These are phyloP conservation scores for Fulvia fulva DNA, from an alignment of 2,329 filamentous ascomycete genomes.

Conservation along the genomic window DNA sequence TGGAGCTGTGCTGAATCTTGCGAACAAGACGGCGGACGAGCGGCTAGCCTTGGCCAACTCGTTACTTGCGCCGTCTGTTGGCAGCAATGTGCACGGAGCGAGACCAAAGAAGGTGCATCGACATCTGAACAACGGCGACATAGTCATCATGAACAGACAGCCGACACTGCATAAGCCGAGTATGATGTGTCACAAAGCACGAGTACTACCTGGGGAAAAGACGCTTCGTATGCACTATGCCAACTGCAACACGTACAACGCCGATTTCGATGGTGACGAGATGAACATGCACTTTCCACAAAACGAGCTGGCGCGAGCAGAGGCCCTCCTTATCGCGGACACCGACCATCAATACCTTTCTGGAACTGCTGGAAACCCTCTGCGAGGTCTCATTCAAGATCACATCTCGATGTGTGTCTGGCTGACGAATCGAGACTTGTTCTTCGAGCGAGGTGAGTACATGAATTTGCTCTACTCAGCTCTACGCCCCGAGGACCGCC, in stretches of 20 bases:
- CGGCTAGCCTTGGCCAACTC: conserved; percentile 87
- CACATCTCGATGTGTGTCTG: conserved; percentile 92
- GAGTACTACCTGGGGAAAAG: conserved; percentile 89
- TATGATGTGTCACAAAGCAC: conserved; percentile 95
- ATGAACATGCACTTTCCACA: conserved; percentile 99
- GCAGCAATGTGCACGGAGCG: conserved; percentile 63
- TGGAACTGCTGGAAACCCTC: conserved; percentile 84
- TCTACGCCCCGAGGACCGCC: conserved; percentile 82
- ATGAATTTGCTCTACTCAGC: conserved; percentile 91
- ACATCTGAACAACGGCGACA: conserved; percentile 92
- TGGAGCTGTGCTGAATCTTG: conserved; percentile 82
- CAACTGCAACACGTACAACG: conserved; percentile 99
- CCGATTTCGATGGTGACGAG: conserved; percentile 98
- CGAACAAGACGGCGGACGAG: conserved; percentile 83
- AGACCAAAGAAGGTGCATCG: conserved; percentile 95
- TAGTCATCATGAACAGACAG: conserved; percentile 98
- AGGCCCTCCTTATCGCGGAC: conserved; percentile 89
- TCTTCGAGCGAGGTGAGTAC: conserved; percentile 84
- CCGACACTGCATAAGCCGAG: conserved; percentile 97
- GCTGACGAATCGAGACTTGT: conserved; percentile 85
- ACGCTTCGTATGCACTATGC: conserved; percentile 99
- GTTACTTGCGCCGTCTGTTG: conserved; percentile 77
- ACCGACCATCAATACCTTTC: conserved; percentile 97
- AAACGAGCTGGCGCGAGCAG: conserved; percentile 88
- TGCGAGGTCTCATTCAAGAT: conserved; percentile 96